A percentile compares a stretch with the other conserved stretches of the same genome.
Conservation (phyloP, 768 basidiomycete species). For the Tulasnella sp. region DNA sequence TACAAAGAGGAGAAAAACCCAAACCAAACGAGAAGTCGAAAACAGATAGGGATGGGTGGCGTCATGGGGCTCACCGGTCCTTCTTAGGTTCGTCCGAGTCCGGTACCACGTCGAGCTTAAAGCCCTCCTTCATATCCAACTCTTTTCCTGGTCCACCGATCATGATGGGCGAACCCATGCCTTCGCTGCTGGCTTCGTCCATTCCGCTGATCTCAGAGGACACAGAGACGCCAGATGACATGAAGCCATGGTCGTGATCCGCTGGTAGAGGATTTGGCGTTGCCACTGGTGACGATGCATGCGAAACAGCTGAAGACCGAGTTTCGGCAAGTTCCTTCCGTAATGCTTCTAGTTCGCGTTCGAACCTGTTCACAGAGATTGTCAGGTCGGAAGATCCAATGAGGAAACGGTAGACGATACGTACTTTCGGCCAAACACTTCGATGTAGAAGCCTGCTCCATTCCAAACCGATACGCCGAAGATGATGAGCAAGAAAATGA, state of each 20-base stretch:
- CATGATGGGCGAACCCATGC: slow-evolving; percentile 23
- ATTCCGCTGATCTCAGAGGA: slow-evolving; percentile 23
- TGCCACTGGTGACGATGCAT: slow-evolving; percentile 3
- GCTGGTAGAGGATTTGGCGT: background rate
- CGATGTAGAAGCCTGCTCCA: slow-evolving; percentile 93
- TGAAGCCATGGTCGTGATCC: slow-evolving; percentile 18
- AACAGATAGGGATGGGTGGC: slow-evolving; percentile 9
- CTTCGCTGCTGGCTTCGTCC: slow-evolving; percentile 26
- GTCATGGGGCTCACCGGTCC: slow-evolving; percentile 15
- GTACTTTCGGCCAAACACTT: slow-evolving; percentile 94
- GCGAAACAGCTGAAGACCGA: slow-evolving; percentile 1
- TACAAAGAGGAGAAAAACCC: background rate
- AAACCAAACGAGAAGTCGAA: no score
- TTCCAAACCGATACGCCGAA: slow-evolving; percentile 94
- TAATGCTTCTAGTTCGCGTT: slow-evolving; percentile 86
- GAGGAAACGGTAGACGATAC: slow-evolving; percentile 25
- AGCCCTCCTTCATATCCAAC: slow-evolving; percentile 32
- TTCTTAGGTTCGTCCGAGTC: slow-evolving; percentile 17
- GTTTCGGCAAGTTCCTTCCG: slow-evolving; percentile 84
- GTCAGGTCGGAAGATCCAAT: slow-evolving; percentile 35
- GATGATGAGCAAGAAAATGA: slow-evolving; percentile 73
- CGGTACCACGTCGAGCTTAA: slow-evolving; percentile 23
- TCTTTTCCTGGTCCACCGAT: slow-evolving; percentile 1
- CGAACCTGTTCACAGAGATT: slow-evolving; percentile 62
- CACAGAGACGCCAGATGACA: slow-evolving; percentile 28